phyloP scores from a whole-genome alignment of 768 basidiomycete species.

The Chiua virens region DNA sequence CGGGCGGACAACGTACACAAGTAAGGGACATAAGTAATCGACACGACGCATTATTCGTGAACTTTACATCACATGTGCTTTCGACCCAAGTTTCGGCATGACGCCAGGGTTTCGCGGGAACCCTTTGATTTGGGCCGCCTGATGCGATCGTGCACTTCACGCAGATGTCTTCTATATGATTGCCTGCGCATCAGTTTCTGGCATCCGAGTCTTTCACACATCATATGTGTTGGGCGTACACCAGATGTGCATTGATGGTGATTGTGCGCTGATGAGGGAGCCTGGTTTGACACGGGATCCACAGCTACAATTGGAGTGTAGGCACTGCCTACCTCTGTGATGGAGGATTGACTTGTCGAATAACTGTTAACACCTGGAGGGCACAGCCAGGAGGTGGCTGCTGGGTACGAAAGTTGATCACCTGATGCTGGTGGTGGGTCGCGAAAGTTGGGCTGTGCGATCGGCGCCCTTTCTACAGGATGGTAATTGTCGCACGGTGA shows the following conservation, averaged over 20 bases:
- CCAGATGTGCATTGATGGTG: background rate
- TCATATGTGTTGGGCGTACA: background rate
- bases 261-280: background rate
- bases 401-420: background rate
- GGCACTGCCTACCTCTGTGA: background rate
- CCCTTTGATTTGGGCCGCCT: constrained; percentile 8
- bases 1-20: background rate
- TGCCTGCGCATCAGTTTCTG: constrained; percentile 12
- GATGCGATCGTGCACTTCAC: constrained; percentile 17
- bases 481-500: constrained; percentile 7
- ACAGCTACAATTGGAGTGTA: background rate
- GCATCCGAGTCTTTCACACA: constrained; percentile 12
- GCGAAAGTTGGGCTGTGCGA: constrained; percentile 2
- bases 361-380: background rate
- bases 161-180: constrained; percentile 18
- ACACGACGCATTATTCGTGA: background rate
- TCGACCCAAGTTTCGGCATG: background rate
- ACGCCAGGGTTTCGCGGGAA: background rate
- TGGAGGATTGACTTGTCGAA: background rate
- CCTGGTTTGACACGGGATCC: constrained; percentile 3
- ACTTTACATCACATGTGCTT: no score
- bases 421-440: background rate
- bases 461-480: constrained; percentile 16
- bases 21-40: background rate
- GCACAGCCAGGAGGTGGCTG: background rate